phyloP scores from a whole-genome alignment of 2,329 filamentous ascomycete species.

The Aspergillus clavatus region DNA sequence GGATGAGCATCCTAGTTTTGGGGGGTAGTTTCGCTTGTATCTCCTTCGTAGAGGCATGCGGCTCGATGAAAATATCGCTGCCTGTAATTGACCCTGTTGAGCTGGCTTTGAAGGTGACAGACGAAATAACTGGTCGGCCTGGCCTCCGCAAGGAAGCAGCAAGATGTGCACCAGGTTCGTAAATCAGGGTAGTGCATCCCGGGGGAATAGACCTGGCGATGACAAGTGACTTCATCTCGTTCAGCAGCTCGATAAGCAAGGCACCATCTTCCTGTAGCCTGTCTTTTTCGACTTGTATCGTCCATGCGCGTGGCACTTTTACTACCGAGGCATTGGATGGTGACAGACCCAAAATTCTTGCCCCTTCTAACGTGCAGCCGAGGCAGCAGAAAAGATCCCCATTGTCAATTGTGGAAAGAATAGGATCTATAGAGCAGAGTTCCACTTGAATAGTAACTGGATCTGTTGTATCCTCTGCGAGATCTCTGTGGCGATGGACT shows the following conservation, averaged over 20 bases:
- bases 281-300: background rate
- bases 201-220: slow-evolving; percentile 2
- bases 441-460: slow-evolving; percentile 3
- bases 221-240: slow-evolving; percentile 2
- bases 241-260: background rate
- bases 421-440: slow-evolving; percentile 1
- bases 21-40: slow-evolving; percentile 3
- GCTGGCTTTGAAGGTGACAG: background rate
- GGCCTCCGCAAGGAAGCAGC: background rate
- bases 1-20: slow-evolving; percentile 4
- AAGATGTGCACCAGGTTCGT: slow-evolving; percentile 1
- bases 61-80: slow-evolving; percentile 1
- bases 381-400: slow-evolving; percentile 2
- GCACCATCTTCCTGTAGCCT: background rate
- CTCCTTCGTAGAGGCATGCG: slow-evolving; percentile 5
- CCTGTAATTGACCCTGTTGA: background rate
- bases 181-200: slow-evolving; percentile 4
- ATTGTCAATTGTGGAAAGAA: slow-evolving; percentile 1
- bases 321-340: slow-evolving; percentile 2
- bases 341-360: slow-evolving; percentile 2
- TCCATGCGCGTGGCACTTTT: slow-evolving; percentile 2
- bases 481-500: background rate
- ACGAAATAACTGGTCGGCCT: background rate
- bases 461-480: background rate
- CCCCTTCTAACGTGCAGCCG: slow-evolving; percentile 1